Conservation (phyloP, 2,329 filamentous ascomycete species). For the Epichloe baconii region DNA sequence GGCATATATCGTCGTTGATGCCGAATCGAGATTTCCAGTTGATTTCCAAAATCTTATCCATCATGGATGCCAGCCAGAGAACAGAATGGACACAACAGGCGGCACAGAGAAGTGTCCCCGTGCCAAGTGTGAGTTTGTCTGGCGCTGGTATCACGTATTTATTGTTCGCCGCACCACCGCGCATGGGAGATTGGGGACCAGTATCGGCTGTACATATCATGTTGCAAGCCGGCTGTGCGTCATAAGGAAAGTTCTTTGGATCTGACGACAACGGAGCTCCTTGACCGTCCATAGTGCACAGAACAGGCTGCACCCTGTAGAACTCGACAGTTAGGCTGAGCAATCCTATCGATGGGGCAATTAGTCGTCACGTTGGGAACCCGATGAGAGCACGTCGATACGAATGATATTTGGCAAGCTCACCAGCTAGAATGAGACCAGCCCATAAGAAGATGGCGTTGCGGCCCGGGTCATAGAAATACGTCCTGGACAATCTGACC, state of each 20-base stretch:
- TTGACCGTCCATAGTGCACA: constrained; percentile 28
- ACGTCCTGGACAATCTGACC: constrained; percentile 46
- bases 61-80: constrained; percentile 46
- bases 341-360: constrained; percentile 27
- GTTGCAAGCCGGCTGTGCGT: constrained; percentile 26
- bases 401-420: constrained; percentile 9
- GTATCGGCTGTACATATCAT: constrained; percentile 30
- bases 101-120: constrained; percentile 46
- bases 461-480: constrained; percentile 49
- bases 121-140: constrained; percentile 39
- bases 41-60: constrained; percentile 49
- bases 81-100: constrained; percentile 54
- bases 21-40: constrained; percentile 40
- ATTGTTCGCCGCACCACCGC: constrained; percentile 41
- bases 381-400: not conserved
- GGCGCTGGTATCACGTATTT: constrained; percentile 52
- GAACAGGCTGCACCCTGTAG: constrained; percentile 34
- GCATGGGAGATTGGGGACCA: constrained; percentile 42
- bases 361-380: not conserved
- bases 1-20: constrained; percentile 13
- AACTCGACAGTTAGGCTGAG: constrained; percentile 52
- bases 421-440: constrained; percentile 44
- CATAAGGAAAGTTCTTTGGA: constrained; percentile 30
- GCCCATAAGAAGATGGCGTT: constrained; percentile 58
- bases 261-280: constrained; percentile 23